Evolutionary conservation across 2,329 filamentous ascomycete genomes (phyloP), one percentile per base, ranked within the genome.

Genomic region (Westerdykella sp.): DNA sequence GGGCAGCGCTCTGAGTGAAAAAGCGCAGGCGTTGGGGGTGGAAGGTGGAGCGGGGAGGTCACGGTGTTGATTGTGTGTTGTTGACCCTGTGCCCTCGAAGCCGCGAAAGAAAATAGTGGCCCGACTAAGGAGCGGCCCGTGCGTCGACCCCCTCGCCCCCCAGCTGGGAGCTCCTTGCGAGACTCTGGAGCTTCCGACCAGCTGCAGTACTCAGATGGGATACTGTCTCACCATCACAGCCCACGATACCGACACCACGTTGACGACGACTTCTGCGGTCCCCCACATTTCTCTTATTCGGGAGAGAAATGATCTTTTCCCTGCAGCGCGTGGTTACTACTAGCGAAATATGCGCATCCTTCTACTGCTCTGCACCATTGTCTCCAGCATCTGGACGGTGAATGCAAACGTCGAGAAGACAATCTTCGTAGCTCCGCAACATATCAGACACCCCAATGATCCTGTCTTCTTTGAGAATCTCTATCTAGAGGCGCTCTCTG

Each of bases 321-420:
- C 21, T 45, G 40, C 40, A 36, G 44, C 46, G 40, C 40, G 58
- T 48, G 53, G 37, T 32, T 39, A 32, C 49, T 49, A 39, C 44
- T 47, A 46, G 40, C 53, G 55, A 45, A 66, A 61, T 44, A 67
- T 67, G 64, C 61, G 56, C 55, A 40, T 56, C 54, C 47, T 53
- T 50, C 53, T 51, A 49, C 51, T 63, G 51, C 53, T 61, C 57
- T 59, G 51, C 53, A 51, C 56, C 51, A 13, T 49, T 37, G 50
- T 59, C 53, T 48, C 53, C 54, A 54, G 51, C 35, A 66, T 60
- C 47, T 58, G 64, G 54, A 60, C 50, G 41, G 62, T 62, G 53
- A 56, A 55, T 53, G 88, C 85, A 64, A 97, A 98, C 66, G 84
- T 85, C 43, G 93, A 97, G 66, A 98, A 98, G 70, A 75, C 79